Conservation (phyloP, 176 grass and related monocot species). For the Oropetium thomaeum region DNA sequence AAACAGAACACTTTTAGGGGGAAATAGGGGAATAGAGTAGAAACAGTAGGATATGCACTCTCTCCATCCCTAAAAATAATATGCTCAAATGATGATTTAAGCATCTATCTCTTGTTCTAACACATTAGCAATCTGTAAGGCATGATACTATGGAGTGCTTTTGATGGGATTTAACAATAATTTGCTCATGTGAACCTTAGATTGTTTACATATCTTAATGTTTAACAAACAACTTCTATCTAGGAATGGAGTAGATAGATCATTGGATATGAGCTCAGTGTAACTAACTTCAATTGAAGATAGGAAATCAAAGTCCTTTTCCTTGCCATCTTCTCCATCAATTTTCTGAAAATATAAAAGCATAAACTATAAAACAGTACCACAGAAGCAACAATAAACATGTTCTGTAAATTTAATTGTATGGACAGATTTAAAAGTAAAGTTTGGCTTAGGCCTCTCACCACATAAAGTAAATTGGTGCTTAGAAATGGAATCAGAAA, state of each 20-base stretch:
- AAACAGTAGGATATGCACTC: neutral
- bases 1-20: neutral
- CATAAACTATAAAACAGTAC: constrained; percentile 5
- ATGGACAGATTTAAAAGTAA: constrained; percentile 1
- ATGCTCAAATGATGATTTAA: constrained; percentile 2
- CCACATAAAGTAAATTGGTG: neutral
- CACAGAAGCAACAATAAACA: constrained; percentile 9
- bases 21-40: neutral
- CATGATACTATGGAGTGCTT: neutral
- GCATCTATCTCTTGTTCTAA: neutral
- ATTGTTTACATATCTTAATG: neutral
- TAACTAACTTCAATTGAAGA: constrained; percentile 88
- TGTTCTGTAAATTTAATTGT: neutral
- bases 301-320: constrained; percentile 86
- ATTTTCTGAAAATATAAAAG: constrained; percentile 63
- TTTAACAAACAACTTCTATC: constrained; percentile 17
- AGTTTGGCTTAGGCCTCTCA: neutral
- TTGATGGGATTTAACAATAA: neutral
- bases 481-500: neutral
- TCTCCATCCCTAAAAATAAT: constrained; percentile 5
- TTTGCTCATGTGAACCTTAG: constrained; percentile 13
- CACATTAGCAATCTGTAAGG: constrained; percentile 3
- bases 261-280: constrained; percentile 9
- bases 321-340: constrained; percentile 71
- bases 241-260: constrained; percentile 14